Conservation (phyloP, 768 basidiomycete species). For the Serpula lacrymans region DNA sequence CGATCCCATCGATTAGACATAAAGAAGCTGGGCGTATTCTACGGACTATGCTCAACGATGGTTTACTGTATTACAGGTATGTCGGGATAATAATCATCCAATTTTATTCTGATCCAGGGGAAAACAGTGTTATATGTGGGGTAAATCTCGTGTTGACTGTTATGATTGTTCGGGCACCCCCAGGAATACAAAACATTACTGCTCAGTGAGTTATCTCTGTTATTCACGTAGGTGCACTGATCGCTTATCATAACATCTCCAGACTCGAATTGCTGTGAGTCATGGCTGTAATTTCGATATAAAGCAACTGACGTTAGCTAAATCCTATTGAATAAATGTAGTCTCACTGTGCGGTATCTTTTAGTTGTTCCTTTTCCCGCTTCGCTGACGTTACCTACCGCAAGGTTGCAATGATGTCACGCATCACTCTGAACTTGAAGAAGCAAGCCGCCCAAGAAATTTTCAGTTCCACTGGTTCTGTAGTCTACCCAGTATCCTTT, state of each 20-base stretch:
- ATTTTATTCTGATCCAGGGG: neutral
- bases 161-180: constrained; percentile 31
- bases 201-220: constrained; percentile 23
- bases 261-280: constrained; percentile 41
- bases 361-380: neutral
- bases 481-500: neutral
- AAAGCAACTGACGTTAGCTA: neutral
- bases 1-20: constrained; percentile 17
- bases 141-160: constrained; percentile 36
- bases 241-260: neutral
- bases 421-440: constrained; percentile 60
- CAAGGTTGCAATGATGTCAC: constrained; percentile 63
- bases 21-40: constrained; percentile 17
- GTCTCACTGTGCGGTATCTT: constrained; percentile 11
- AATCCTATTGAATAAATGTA: constrained; percentile 28
- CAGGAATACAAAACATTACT: constrained; percentile 32
- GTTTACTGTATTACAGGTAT: constrained; percentile 34
- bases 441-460: constrained; percentile 24
- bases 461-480: too few species aligned
- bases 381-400: neutral
- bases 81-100: too few species aligned
- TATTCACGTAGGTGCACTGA: neutral
- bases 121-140: constrained; percentile 33
- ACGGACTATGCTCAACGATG: constrained; percentile 27
- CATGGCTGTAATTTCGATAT: neutral